Evolutionary conservation across 441 rosid genomes (phyloP), one percentile per base, ranked within the genome.

Genomic region (Omphalea diandra): DNA sequence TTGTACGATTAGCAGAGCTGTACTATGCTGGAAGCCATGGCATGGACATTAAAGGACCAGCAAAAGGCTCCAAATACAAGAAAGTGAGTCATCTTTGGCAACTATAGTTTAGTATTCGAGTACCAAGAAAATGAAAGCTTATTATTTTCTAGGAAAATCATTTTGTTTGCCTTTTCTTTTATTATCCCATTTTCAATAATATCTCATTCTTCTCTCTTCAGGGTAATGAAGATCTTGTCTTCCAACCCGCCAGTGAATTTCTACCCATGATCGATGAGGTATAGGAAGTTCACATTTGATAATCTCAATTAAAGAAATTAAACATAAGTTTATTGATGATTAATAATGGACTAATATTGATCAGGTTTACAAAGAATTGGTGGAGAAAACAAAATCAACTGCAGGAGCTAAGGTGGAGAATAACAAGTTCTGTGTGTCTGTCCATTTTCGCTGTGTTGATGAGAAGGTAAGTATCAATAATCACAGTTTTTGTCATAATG

Each of bases 21-120:
- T 92, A 94, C 83, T 94, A 94, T 70, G 99, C 99, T 44, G 99
- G 99, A 41, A 94, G 99, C 83, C 99, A 95, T 77, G 99, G 99
- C 35, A 95, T 95, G 99, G 99, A 95, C 89, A 95, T 95, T 53
- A 88, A 82, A 80, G 99, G 96, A 7, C 99, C 99, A 59, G 80
- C 85, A 58, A 87, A 84, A 77, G 85, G 91, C 53, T 83, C 89
- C 72, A 79, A 79, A 70, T 65, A 78, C 81, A 82, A 83, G 78
- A 83, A 83, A 83, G 97, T 87, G 11, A 78, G 82, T 26, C 75
- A 80, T n/a, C n/a, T n/a, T 66, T 70, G 38, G 17, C 38, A 7
- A n/a, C n/a, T n/a, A n/a, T n/a, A n/a, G n/a, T n/a, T n/a, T n/a
- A n/a, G n/a, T n/a, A n/a, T n/a, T n/a, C 38, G 61, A 52, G 14